Evolutionary conservation across 805 yeast species (phyloP).

Genomic region (Lachancea lanzarotensis): DNA sequence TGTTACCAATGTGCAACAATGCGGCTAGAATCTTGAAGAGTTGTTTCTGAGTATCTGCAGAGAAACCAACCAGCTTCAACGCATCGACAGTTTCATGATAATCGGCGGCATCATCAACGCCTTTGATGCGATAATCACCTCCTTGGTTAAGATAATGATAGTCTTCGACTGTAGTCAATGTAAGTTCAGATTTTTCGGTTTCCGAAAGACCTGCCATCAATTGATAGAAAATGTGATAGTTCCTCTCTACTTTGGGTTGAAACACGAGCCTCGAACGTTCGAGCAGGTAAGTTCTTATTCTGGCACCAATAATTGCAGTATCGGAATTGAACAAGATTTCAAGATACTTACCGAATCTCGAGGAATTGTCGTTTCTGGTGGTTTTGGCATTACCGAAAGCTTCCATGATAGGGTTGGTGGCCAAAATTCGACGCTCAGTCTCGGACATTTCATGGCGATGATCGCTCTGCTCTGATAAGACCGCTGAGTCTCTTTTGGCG

Average conservation of each 20-base stretch:
- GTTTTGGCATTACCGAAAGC: constrained; percentile 95
- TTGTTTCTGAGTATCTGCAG: constrained; percentile 48
- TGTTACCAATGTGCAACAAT: constrained; percentile 86
- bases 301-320: constrained; percentile 85
- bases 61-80: constrained; percentile 70
- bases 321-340: constrained; percentile 78
- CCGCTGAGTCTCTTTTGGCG: constrained; percentile 21
- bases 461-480: constrained; percentile 18
- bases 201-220: constrained; percentile 62
- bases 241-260: constrained; percentile 86
- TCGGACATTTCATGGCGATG: constrained; percentile 65
- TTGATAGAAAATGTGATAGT: constrained; percentile 93
- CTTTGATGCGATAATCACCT: constrained; percentile 59
- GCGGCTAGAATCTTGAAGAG: constrained; percentile 82
- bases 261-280: constrained; percentile 93
- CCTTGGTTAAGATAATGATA: constrained; percentile 87
- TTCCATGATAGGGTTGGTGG: constrained; percentile 89
- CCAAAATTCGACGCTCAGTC: constrained; percentile 89
- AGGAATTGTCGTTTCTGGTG: constrained; percentile 83
- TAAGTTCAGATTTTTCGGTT: constrained; percentile 48
- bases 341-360: constrained; percentile 88
- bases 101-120: constrained; percentile 78
- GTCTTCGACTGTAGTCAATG: constrained; percentile 58
- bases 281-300: constrained; percentile 83
- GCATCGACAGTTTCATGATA: constrained; percentile 73